A percentile compares a stretch with the other conserved stretches of the same genome.
These are phyloP conservation scores for Arabis alpina DNA, from an alignment of 345 rosid genomes.

Conservation along the genomic window DNA sequence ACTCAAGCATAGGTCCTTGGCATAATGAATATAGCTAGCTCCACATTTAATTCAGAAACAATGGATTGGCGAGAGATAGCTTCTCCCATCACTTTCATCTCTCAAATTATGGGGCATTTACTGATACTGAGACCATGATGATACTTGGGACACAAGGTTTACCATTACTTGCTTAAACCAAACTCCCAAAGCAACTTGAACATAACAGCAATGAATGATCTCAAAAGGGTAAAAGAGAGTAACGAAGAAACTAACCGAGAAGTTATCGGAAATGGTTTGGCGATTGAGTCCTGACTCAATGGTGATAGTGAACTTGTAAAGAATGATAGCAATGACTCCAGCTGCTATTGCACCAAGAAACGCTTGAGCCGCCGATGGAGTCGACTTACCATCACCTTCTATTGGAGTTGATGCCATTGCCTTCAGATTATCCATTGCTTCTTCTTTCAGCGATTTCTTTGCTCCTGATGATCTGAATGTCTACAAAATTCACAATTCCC, in stretches of 20 bases:
- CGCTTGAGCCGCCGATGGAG: slow-evolving; percentile 78
- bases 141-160: slow-evolving; percentile 25
- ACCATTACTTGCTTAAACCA: neutral
- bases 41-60: neutral
- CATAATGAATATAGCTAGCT: slow-evolving; percentile 2
- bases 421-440: slow-evolving; percentile 76
- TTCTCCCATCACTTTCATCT: neutral
- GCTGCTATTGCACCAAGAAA: slow-evolving; percentile 80
- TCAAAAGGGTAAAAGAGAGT: neutral
- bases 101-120: slow-evolving; percentile 13
- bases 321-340: slow-evolving; percentile 78
- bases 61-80: neutral
- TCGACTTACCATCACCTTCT: slow-evolving; percentile 51
- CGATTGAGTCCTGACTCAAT: slow-evolving; percentile 80
- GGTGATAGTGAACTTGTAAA: slow-evolving; percentile 83
- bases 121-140: neutral
- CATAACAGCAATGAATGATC: slow-evolving; percentile 11
- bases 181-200: neutral
- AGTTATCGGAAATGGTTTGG: slow-evolving; percentile 70
- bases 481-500: slow-evolving; percentile 44
- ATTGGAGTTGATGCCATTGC: slow-evolving; percentile 61
- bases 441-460: slow-evolving; percentile 74
- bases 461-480: slow-evolving; percentile 74
- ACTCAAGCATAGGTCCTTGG: neutral
- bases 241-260: slow-evolving; percentile 57